A percentile compares a stretch with the other conserved stretches of the same genome.
Evolutionary conservation across 108 stramenopile species (phyloP).

Genomic region (Cyclotella kingstonii): DNA sequence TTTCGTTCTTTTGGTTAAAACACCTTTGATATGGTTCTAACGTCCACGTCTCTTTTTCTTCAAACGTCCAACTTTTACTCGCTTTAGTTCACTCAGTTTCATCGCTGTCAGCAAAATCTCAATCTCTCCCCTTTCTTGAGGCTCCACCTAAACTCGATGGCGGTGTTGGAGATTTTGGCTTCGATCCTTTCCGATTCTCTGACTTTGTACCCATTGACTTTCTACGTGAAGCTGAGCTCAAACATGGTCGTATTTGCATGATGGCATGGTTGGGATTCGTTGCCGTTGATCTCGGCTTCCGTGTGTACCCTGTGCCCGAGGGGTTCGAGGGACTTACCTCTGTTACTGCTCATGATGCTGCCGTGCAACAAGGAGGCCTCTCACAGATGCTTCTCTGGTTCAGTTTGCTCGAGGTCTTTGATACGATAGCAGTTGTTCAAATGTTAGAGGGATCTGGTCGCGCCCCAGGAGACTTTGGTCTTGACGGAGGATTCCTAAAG

Average conservation of each 20-base stretch:
- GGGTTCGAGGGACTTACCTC: conserved; percentile 71
- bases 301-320: conserved; percentile 75
- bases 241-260: conserved; percentile 96
- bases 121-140: conserved; percentile 91
- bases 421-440: conserved; percentile 66
- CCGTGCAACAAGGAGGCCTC: conserved; percentile 83
- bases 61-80: not conserved
- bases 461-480: conserved; percentile 92
- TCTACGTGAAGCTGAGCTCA: conserved; percentile 92
- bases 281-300: conserved; percentile 78
- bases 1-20: too few species aligned
- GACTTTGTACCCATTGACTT: conserved; percentile 88
- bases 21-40: not conserved
- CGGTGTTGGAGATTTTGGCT: conserved; percentile 86
- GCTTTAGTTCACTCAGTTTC: conserved; percentile 21
- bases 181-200: conserved; percentile 93
- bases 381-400: conserved; percentile 81
- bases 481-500: conserved; percentile 75
- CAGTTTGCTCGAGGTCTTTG: conserved; percentile 72
- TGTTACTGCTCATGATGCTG: conserved; percentile 75
- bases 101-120: conserved; percentile 40
- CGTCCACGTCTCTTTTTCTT: not conserved
- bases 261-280: conserved; percentile 91
- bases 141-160: conserved; percentile 90
- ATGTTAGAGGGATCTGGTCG: conserved; percentile 93